Percentiles rank a stretch among this genome's conserved stretches.
These are phyloP conservation scores for Amanita rubescens DNA, from an alignment of 768 basidiomycete genomes.

Conservation along the genomic window DNA sequence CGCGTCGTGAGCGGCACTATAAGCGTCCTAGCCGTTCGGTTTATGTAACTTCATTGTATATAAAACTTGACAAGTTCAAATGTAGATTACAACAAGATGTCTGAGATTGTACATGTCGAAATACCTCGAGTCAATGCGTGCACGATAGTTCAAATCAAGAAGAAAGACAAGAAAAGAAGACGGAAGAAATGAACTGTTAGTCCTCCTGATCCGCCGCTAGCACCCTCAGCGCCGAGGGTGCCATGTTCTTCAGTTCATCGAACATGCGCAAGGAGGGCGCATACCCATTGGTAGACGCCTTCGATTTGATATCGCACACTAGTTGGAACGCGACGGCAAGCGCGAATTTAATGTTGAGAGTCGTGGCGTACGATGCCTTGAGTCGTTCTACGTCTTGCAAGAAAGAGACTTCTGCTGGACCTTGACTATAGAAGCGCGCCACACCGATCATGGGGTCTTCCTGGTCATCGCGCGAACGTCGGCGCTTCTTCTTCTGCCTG, in stretches of 20 bases:
- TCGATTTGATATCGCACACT: constrained; percentile 51
- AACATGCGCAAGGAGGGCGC: constrained; percentile 27
- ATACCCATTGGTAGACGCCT: constrained; percentile 25
- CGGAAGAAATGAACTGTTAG: background rate
- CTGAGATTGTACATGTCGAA: no score
- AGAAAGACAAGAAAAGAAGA: background rate
- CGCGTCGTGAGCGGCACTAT: no score
- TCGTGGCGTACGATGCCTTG: constrained; percentile 55
- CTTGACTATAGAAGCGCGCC: constrained; percentile 21
- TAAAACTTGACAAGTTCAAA: no score
- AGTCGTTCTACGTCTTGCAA: constrained; percentile 32
- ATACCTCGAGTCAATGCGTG: no score
- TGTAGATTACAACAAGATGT: no score
- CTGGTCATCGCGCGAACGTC: constrained; percentile 13
- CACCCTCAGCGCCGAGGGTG: constrained; percentile 19
- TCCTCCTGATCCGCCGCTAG: background rate
- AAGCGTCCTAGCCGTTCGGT: no score
- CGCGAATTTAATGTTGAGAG: constrained; percentile 28
- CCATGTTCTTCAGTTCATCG: constrained; percentile 32
- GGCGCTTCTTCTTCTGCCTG: background rate
- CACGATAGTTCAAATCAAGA: no score
- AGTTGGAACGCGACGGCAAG: constrained; percentile 47
- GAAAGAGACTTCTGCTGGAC: constrained; percentile 18
- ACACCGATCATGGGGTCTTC: constrained; percentile 20
- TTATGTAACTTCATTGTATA: no score